Base-by-base conservation (phyloP, 208 protist genomes). In the Leishmania mexicana region DNA sequence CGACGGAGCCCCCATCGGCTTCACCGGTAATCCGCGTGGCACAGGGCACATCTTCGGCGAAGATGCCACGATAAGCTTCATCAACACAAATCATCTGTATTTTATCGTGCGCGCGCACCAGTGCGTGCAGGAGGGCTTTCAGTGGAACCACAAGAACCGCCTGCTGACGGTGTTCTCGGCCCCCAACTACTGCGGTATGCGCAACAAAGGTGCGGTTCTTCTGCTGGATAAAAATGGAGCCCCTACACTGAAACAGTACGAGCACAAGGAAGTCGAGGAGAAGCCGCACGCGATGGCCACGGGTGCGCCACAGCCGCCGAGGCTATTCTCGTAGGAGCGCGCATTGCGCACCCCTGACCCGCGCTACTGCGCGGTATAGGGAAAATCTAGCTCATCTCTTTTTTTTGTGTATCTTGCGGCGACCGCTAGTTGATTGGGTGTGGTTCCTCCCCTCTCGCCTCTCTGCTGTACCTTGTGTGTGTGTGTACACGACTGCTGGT, bases 101-200 rank as follows among this genome's bases (percentile, higher is more conserved):
- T 96, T 99, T 38, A 96, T 99, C 72, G 99, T 99, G 70, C 93
- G 99, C 28, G 99, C 99, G 4, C 99, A 99, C 83, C 99, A 99
- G 90, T 98, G 98, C 74, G 98, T 99, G 42, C 90, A 98, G 57
- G 97, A 99, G 76, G 99, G 99, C 2, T 99, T 99, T 87, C 98
- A 99, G 88, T 99, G 99, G 92, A 99, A 98, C 51, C 99, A 99
- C 49, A 96, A 99, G 65, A 84, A 98, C 35, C 95, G 99, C 80
- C 91, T 99, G 74, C 97, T 99, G 54, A 99, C 99, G 1, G 78
- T 99, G 11, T 99, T 99, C 90, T 99, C 98, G 0, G 99, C 99
- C 1, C 98, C 99, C 21, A 99, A 99, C 89, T 99, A 99, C 92
- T 99, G 99, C 85, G 99, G 99, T 75, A 98, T 99, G 85, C 99